A percentile compares a stretch with the other conserved stretches of the same genome.
Evolutionary conservation across 257 asterid genomes (phyloP).

Genomic region (Plantago ovata): DNA sequence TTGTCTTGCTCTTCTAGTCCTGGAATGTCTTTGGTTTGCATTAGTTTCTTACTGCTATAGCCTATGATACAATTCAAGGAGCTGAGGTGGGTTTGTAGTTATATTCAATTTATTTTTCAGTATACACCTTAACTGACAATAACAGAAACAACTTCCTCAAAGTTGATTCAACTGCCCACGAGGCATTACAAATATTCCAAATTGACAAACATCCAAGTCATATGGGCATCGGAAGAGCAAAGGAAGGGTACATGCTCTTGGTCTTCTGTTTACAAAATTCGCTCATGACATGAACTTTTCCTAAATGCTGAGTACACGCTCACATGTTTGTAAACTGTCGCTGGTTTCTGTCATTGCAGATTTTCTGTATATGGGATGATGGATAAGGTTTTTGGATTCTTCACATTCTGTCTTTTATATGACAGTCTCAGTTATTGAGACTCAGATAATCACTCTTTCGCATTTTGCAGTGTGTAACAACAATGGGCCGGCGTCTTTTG

Average conservation of each 20-base stretch:
- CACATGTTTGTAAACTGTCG: constrained; percentile 22
- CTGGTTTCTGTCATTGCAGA: constrained; percentile 49
- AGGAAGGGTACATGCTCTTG: constrained; percentile 74
- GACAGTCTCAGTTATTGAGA: constrained; percentile 20
- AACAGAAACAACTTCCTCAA: constrained; percentile 78
- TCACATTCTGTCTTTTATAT: constrained; percentile 20
- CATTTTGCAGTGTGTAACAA: constrained; percentile 85
- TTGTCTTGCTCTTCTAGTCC: constrained; percentile 13
- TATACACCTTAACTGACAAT: constrained; percentile 49
- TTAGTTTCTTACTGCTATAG: constrained; percentile 19
- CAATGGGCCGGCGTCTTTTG: constrained; percentile 90
- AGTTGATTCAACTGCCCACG: constrained; percentile 90
- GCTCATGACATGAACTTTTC: constrained; percentile 10
- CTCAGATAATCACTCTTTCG: constrained; percentile 17
- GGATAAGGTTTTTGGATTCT: constrained; percentile 71
- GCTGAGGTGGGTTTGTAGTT: constrained; percentile 16
- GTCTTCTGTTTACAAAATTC: constrained; percentile 20
- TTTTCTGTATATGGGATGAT: constrained; percentile 96
- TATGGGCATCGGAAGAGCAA: constrained; percentile 99
- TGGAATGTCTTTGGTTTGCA: constrained; percentile 4
- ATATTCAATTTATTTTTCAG: constrained; percentile 18
- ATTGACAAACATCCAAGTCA: constrained; percentile 98
- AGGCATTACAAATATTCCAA: constrained; percentile 94
- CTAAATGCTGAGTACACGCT: constrained; percentile 7
- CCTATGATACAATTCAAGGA: too few relatives aligned